Conservation (phyloP, 2,329 filamentous ascomycete species). For the Pseudophaeomoniella oleicola region DNA sequence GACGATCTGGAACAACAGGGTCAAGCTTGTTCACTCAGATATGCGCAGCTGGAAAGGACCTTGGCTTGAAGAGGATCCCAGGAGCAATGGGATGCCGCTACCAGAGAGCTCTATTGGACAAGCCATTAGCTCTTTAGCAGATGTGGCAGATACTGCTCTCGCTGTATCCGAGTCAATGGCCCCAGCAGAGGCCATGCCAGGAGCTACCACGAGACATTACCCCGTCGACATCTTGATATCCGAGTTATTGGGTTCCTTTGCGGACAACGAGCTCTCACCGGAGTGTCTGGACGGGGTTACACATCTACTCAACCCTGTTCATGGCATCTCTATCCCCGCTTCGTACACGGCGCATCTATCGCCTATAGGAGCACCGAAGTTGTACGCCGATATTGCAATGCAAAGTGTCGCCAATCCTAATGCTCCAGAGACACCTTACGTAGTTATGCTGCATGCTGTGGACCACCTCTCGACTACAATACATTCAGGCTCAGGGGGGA, state of each 20-base stretch:
- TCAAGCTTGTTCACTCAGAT: constrained; percentile 85
- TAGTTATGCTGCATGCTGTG: constrained; percentile 79
- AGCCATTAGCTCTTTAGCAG: constrained; percentile 1
- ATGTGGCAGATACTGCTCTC: constrained; percentile 12
- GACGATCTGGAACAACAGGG: constrained; percentile 61
- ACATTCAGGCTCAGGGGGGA: constrained; percentile 28
- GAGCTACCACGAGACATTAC: constrained; percentile 13
- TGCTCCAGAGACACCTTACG: constrained; percentile 83
- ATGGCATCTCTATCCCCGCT: constrained; percentile 85
- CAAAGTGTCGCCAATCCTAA: constrained; percentile 48
- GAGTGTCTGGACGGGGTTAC: constrained; percentile 95
- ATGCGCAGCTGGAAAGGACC: constrained; percentile 96
- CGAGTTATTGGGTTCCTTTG: constrained; percentile 88
- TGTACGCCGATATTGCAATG: constrained; percentile 64
- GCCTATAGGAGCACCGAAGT: constrained; percentile 76
- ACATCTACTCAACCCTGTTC: constrained; percentile 61
- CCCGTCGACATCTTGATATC: constrained; percentile 79
- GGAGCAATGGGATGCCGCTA: neutral
- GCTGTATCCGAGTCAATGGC: constrained; percentile 2
- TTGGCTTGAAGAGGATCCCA: constrained; percentile 4
- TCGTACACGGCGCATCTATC: constrained; percentile 89
- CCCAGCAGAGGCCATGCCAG: neutral
- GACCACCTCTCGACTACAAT: constrained; percentile 68
- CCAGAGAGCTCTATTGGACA: neutral
- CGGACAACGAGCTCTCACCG: constrained; percentile 90